Percentiles rank a stretch among this genome's conserved stretches.
Conservation (phyloP, 768 basidiomycete genomes). For the Dentipellis sp. region DNA sequence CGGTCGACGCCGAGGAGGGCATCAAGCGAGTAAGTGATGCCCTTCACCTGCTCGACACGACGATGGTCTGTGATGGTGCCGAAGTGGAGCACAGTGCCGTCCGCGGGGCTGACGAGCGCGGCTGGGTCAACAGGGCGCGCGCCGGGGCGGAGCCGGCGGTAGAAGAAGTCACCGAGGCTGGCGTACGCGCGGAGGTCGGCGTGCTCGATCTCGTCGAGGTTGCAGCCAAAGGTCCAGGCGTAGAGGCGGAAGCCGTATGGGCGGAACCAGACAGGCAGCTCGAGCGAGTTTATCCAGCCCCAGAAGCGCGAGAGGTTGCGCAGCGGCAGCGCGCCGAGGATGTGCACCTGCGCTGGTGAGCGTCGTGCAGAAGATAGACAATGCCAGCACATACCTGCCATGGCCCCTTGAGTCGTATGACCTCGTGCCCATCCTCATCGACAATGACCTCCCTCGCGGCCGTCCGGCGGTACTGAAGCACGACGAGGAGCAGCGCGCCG, state of each 20-base stretch:
- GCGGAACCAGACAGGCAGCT: conserved; percentile 93
- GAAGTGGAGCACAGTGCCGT: conserved; percentile 88
- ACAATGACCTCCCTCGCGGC: conserved; percentile 56
- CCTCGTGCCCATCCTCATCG: conserved; percentile 75
- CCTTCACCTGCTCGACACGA: conserved; percentile 94
- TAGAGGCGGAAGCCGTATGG: conserved; percentile 84
- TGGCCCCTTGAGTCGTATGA: conserved; percentile 77
- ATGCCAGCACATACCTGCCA: conserved; percentile 64
- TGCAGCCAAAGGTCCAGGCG: conserved; percentile 83
- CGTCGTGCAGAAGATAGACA: background rate
- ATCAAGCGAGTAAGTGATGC: conserved; percentile 92
- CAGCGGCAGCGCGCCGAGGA: conserved; percentile 89
- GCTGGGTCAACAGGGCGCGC: conserved; percentile 57
- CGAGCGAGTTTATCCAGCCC: conserved; percentile 91
- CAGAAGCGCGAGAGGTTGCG: conserved; percentile 94
- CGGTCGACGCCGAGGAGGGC: conserved; percentile 78
- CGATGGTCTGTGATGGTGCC: conserved; percentile 64
- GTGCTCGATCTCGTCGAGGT: conserved; percentile 84
- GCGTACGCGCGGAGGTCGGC: conserved; percentile 70
- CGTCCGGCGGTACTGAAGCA: conserved; percentile 59
- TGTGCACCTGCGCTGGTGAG: conserved; percentile 61
- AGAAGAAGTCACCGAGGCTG: conserved; percentile 94
- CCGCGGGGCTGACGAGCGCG: conserved; percentile 81
- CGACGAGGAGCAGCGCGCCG: conserved; percentile 79
- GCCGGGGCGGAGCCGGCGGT: conserved; percentile 76